Conservation (phyloP, 768 basidiomycete species). For the Austroboletus eburneus region DNA sequence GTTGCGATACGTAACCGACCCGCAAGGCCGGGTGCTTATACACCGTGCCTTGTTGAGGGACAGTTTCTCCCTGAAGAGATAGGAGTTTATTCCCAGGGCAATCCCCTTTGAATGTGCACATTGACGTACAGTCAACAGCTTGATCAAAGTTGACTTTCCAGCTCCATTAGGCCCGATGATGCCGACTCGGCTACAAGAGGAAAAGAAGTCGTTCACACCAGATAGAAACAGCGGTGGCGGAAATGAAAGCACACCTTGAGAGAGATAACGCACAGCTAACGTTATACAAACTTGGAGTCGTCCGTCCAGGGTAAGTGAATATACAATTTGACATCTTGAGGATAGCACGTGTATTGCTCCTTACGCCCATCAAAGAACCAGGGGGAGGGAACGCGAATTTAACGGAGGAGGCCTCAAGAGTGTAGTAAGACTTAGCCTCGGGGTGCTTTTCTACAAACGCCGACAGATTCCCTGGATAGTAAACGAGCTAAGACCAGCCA, state of each 20-base stretch:
- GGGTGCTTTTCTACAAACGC: constrained; percentile 87
- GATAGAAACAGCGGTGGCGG: constrained; percentile 18
- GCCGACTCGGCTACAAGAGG: constrained; percentile 70
- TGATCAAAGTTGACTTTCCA: constrained; percentile 94
- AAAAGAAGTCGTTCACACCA: constrained; percentile 18
- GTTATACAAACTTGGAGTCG: constrained; percentile 74
- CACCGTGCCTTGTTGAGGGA: constrained; percentile 86
- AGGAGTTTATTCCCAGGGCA: constrained; percentile 9
- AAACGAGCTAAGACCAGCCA: constrained; percentile 60
- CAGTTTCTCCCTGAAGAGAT: constrained; percentile 71
- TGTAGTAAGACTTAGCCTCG: constrained; percentile 95
- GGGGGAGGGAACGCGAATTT: constrained; percentile 96
- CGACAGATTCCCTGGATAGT: constrained; percentile 91
- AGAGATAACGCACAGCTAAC: constrained; percentile 93
- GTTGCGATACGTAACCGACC: constrained; percentile 96
- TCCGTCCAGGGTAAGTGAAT: constrained; percentile 87
- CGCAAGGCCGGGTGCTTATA: constrained; percentile 93
- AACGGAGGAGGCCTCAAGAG: constrained; percentile 86
- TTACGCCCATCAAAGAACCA: constrained; percentile 94
- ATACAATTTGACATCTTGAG: constrained; percentile 89
- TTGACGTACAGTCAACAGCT: constrained; percentile 73
- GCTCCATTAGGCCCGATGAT: constrained; percentile 93
- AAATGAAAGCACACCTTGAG: constrained; percentile 58
- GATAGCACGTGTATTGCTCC: constrained; percentile 93
- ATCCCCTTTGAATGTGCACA: constrained; percentile 2